A percentile compares a stretch with the other conserved stretches of the same genome.
These are phyloP conservation scores for Penicillium steckii DNA, from an alignment of 495 filamentous ascomycete species.

Conservation along the genomic window DNA sequence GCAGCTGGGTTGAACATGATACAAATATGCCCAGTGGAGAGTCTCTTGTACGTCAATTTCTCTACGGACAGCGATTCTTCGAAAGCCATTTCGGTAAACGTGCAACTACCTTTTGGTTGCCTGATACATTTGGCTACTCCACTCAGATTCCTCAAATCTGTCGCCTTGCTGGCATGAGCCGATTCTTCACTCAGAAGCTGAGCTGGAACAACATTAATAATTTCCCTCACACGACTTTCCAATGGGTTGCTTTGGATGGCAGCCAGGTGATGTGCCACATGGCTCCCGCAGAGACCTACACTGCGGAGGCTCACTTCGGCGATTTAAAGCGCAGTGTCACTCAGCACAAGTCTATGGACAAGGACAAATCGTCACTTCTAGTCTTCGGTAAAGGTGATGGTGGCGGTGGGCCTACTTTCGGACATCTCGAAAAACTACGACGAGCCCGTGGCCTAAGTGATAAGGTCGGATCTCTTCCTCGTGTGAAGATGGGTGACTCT, in stretches of 20 bases:
- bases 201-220: constrained; percentile 99
- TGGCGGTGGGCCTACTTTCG: constrained; percentile 91
- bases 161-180: constrained; percentile 85
- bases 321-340: constrained; percentile 88
- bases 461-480: constrained; percentile 75
- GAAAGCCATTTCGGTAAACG: constrained; percentile 90
- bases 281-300: constrained; percentile 92
- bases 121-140: constrained; percentile 97
- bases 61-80: constrained; percentile 93
- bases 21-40: constrained; percentile 97
- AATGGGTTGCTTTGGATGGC: constrained; percentile 93
- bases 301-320: constrained; percentile 90
- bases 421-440: constrained; percentile 90
- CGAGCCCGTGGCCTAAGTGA: constrained; percentile 94
- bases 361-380: constrained; percentile 82
- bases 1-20: constrained; percentile 98
- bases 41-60: constrained; percentile 90
- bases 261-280: constrained; percentile 98
- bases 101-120: constrained; percentile 91
- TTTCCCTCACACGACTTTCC: constrained; percentile 97
- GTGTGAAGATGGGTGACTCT: constrained; percentile 84
- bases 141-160: constrained; percentile 92
- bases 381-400: constrained; percentile 97
- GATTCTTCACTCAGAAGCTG: constrained; percentile 97
- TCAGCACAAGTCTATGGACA: constrained; percentile 93